A percentile compares a stretch with the other conserved stretches of the same genome.
Conservation (phyloP, 163 green algal species). For the Chlamydomonas reinhardtii region DNA sequence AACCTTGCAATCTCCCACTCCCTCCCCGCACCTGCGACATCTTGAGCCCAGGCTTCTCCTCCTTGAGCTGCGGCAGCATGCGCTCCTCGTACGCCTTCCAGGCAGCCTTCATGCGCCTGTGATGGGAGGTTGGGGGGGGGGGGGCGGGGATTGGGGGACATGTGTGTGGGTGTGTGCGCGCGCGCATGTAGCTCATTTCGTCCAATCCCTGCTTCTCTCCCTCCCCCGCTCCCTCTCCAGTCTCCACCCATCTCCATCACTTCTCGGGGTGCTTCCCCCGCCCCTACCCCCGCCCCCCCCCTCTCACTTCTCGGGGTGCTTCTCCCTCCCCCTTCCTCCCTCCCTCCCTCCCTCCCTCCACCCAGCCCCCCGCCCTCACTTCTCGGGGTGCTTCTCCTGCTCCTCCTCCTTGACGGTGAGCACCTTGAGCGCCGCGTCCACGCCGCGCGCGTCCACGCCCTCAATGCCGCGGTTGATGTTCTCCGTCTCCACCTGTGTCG, state of each 20-base stretch:
- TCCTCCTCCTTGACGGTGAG: slow-evolving; percentile 48
- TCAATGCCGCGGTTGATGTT: slow-evolving; percentile 68
- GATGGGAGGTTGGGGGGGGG: neutral
- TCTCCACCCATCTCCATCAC: no score
- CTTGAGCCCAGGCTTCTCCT: slow-evolving; percentile 76
- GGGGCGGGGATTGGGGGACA: neutral
- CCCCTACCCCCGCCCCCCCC: no score
- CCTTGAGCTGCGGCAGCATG: slow-evolving; percentile 65
- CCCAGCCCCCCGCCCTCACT: no score
- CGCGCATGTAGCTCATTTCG: no score
- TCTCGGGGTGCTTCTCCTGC: slow-evolving; percentile 74
- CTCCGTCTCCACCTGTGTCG: slow-evolving; percentile 50
- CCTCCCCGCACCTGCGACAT: slow-evolving; percentile 44
- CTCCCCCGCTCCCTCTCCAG: no score
- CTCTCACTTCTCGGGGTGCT: no score
- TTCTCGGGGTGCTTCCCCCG: no score
- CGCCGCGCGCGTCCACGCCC: slow-evolving; percentile 58
- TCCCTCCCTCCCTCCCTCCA: no score
- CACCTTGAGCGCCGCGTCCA: slow-evolving; percentile 64
- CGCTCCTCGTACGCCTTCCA: slow-evolving; percentile 75
- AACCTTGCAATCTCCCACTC: no score
- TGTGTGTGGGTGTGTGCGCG: neutral
- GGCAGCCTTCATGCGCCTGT: slow-evolving; percentile 70
- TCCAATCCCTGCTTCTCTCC: no score
- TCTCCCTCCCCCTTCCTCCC: no score